These are phyloP conservation scores for Purshia tridentata DNA, from an alignment of 306 rosid genomes.

Conservation along the genomic window DNA sequence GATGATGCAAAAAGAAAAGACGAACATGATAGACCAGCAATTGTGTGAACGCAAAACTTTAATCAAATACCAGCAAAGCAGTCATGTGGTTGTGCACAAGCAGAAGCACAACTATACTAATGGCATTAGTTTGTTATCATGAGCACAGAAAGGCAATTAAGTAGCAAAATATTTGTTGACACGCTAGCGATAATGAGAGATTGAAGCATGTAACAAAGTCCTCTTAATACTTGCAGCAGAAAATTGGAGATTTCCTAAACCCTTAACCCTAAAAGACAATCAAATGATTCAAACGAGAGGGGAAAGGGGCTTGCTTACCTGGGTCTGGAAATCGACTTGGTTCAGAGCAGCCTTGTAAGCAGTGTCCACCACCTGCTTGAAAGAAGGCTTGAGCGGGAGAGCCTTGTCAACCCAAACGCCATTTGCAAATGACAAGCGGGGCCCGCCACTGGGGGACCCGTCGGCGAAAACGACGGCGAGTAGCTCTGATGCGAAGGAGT, in stretches of 20 bases:
- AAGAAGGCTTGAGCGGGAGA: slow-evolving; percentile 57
- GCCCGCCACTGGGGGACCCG: slow-evolving; percentile 66
- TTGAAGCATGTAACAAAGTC: background rate
- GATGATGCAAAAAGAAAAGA: background rate
- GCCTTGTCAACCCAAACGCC: slow-evolving; percentile 67
- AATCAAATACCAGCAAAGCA: background rate
- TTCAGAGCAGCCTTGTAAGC: slow-evolving; percentile 50
- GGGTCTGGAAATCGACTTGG: slow-evolving; percentile 59
- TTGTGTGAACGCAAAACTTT: background rate
- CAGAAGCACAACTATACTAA: background rate
- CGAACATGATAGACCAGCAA: background rate
- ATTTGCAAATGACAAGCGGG: slow-evolving; percentile 55
- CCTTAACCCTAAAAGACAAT: background rate
- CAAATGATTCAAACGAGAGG: background rate
- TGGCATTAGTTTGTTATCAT: background rate
- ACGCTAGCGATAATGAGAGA: background rate
- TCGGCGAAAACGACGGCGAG: slow-evolving; percentile 55
- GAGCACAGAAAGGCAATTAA: background rate
- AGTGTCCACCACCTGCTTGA: slow-evolving; percentile 53
- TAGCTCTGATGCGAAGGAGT: slow-evolving; percentile 58
- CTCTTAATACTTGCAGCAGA: background rate
- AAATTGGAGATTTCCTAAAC: background rate
- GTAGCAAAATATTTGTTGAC: background rate
- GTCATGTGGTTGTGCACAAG: background rate
- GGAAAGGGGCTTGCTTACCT: slow-evolving; percentile 36